Base-by-base conservation (phyloP, 2,329 filamentous ascomycete species). In the Pseudofabraea citricarpa region DNA sequence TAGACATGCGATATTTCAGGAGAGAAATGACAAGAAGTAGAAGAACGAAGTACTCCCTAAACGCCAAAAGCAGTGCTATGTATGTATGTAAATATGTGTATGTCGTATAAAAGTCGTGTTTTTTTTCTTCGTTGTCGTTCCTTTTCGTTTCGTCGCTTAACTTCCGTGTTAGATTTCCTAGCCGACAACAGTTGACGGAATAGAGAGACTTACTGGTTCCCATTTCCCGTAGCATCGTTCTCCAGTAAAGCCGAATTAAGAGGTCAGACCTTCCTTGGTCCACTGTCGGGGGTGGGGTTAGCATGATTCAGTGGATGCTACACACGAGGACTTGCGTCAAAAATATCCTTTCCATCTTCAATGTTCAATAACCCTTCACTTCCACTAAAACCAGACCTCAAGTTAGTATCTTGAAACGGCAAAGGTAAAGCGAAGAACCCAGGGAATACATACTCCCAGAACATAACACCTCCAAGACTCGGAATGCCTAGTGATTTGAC, bases 381-480 rank as follows among this genome's bases (percentile, higher is more conserved):
- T 8, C 56, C 57, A 54, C n/a, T n/a, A n/a, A n/a, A n/a, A n/a
- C n/a, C n/a, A n/a, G n/a, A n/a, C n/a, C n/a, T n/a, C n/a, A n/a
- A n/a, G n/a, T n/a, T n/a, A n/a, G n/a, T n/a, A n/a, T n/a, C n/a
- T n/a, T n/a, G n/a, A n/a, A n/a, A n/a, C n/a, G n/a, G n/a, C n/a
- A n/a, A n/a, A n/a, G n/a, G n/a, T n/a, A n/a, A n/a, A n/a, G n/a
- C n/a, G n/a, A n/a, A n/a, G n/a, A n/a, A n/a, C n/a, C n/a, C n/a
- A n/a, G n/a, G n/a, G n/a, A n/a, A n/a, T n/a, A n/a, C n/a, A n/a
- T n/a, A n/a, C n/a, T 64, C 65, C 65, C 65, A 68, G 46, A 67
- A 58, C 64, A 67, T 68, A 4, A 67, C 54, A 1, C 65, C 65
- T 1, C 64, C 66, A 48, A 69, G 60, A 45, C 63, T 66, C 1